Conservation (phyloP, 1,284 basidiomycete species). For the Pholiota adiposa region DNA sequence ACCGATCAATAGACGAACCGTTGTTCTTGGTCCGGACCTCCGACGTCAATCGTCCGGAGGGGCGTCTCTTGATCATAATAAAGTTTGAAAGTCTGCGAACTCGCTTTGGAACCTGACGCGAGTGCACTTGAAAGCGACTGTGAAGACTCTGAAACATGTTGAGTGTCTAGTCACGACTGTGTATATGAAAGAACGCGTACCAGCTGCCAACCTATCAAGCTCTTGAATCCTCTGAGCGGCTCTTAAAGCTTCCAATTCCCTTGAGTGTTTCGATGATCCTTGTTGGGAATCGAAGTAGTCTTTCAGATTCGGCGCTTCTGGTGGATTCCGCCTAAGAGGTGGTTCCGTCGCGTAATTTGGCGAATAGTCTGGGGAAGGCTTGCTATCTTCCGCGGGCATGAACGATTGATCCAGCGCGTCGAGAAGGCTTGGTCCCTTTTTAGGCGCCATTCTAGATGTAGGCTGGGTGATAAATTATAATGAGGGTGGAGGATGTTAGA, state of each 20-base stretch:
- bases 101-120: conserved; percentile 18
- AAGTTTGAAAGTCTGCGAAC: conserved; percentile 35
- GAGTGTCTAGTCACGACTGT: background rate
- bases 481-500: background rate
- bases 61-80: conserved; percentile 52
- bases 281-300: conserved; percentile 10
- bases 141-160: conserved; percentile 23
- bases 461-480: background rate
- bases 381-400: conserved; percentile 5
- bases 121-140: conserved; percentile 18
- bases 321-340: conserved; percentile 3
- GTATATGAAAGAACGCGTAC: conserved; percentile 3
- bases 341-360: conserved; percentile 1
- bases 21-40: conserved; percentile 50
- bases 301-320: conserved; percentile 8
- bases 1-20: conserved; percentile 29
- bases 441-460: conserved; percentile 12
- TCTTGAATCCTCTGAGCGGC: conserved; percentile 15
- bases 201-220: conserved; percentile 6
- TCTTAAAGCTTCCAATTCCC: conserved; percentile 14
- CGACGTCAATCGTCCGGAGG: conserved; percentile 45
- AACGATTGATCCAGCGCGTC: conserved; percentile 33
- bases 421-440: conserved; percentile 25
- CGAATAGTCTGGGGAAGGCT: background rate
- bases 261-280: conserved; percentile 15